Base-by-base conservation (phyloP, 176 grass and related monocot genomes). In the Paspalum vaginatum region DNA sequence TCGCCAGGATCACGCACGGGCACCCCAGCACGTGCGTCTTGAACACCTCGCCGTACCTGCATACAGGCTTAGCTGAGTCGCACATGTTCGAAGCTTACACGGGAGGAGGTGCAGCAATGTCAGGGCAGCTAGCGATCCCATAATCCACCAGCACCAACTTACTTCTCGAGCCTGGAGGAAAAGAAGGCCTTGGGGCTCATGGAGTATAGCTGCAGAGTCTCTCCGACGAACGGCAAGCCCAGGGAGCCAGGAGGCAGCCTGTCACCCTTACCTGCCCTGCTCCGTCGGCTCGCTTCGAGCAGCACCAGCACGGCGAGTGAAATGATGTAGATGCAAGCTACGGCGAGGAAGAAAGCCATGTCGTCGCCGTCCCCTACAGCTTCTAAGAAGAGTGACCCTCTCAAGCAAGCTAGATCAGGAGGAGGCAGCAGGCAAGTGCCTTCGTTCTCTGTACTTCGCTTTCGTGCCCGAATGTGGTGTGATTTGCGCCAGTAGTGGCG, bases 1-100 rank as follows among this genome's bases (percentile, higher is more conserved):
- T 88, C 47, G 82, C 85, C 85, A 93, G 47, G 73, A 93, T 83
- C 83, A 93, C 91, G 85, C 91, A 93, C 9, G 82, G 82, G 85
- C 88, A 93, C 0, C 91, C 91, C 66, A 93, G 65, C 38, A 93
- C 24, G 51, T 78, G 24, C 42, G 85, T 90, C 88, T 88, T 93
- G 70, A 93, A 93, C 16, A 93, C 82, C 73, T 88, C 85, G 0
- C 91, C 91, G 50, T 87, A 88, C 77, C 91, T 93, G n/a, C n/a
- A n/a, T n/a, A n/a, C n/a, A n/a, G n/a, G n/a, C n/a, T n/a, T n/a
- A n/a, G n/a, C 32, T 32, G 32, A 32, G 32, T 32, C 32, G 32
- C 7, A 56, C 55, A 22, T 22, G 39, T 16, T 13, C 20, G 14
- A 10, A 39, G 2, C 27, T 53, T 11, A 0, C n/a, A n/a, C n/a